Conservation (phyloP, 2,329 filamentous ascomycete genomes). For the Escovopsis weberi region DNA sequence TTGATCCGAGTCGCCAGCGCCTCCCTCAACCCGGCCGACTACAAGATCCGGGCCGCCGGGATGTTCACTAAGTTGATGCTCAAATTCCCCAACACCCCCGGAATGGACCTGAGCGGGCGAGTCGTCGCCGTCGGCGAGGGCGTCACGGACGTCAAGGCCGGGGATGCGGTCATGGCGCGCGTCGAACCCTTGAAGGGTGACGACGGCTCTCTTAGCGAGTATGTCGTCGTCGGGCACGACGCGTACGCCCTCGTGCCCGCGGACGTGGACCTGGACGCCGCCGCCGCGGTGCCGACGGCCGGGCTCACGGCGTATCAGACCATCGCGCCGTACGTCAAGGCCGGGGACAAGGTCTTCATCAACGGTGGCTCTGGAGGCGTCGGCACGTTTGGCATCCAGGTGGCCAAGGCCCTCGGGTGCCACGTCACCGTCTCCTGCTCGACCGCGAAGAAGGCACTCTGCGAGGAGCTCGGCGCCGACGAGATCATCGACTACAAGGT, state of each 20-base stretch:
- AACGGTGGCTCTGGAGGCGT: constrained; percentile 52
- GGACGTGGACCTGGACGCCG: constrained; percentile 25
- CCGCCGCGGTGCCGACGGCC: constrained; percentile 28
- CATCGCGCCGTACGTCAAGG: constrained; percentile 30
- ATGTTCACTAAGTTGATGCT: constrained; percentile 19
- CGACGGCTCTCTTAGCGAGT: constrained; percentile 30
- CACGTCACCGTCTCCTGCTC: constrained; percentile 49
- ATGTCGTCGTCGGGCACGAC: constrained; percentile 19
- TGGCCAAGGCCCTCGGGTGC: constrained; percentile 47
- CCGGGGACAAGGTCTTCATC: constrained; percentile 46
- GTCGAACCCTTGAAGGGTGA: constrained; percentile 14
- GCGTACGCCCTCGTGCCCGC: constrained; percentile 24
- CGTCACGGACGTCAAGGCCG: constrained; percentile 18
- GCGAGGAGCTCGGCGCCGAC: constrained; percentile 46
- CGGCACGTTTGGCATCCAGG: constrained; percentile 47
- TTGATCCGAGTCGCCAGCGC: constrained; percentile 29
- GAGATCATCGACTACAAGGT: constrained; percentile 48
- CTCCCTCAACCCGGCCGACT: constrained; percentile 34
- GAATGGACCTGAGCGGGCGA: constrained; percentile 36
- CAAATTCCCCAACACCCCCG: constrained; percentile 27
- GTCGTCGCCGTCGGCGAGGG: constrained; percentile 22
- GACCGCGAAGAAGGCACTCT: constrained; percentile 40
- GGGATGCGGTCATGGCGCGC: constrained; percentile 30
- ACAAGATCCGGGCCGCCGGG: constrained; percentile 30
- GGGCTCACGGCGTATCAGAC: constrained; percentile 34